phyloP scores from a whole-genome alignment of 257 asterid species.

The Nicotiana otophora region DNA sequence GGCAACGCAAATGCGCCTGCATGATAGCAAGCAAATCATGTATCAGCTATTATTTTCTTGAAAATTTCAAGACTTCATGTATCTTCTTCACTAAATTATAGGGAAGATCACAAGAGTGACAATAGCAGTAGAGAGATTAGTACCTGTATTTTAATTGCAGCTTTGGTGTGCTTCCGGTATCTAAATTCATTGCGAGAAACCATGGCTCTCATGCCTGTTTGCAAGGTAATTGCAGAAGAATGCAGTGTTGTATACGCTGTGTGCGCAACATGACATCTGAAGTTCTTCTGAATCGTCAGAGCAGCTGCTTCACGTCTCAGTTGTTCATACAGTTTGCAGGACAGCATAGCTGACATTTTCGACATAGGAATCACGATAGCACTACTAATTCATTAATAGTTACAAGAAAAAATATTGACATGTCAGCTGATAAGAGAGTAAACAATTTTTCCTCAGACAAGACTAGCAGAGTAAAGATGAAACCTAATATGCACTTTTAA shows the following conservation, averaged over 20 bases:
- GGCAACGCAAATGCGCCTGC: conserved; percentile 79
- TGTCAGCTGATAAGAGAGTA: neutral
- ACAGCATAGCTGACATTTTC: conserved; percentile 54
- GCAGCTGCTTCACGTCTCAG: conserved; percentile 87
- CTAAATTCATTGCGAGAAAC: conserved; percentile 79
- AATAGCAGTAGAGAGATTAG: conserved; percentile 12
- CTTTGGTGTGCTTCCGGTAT: conserved; percentile 84
- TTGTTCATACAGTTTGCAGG: conserved; percentile 85
- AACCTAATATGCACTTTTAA: neutral
- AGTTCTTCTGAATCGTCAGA: conserved; percentile 88
- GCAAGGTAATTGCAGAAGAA: conserved; percentile 58
- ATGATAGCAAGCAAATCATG: conserved; percentile 20
- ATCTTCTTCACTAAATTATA: neutral
- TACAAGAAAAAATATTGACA: neutral
- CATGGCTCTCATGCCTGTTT: conserved; percentile 96
- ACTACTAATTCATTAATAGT: neutral
- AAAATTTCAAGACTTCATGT: neutral
- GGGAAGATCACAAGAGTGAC: neutral
- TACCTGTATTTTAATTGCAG: conserved; percentile 89
- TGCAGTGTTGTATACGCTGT: conserved; percentile 55
- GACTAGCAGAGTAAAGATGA: neutral
- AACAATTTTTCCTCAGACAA: neutral
- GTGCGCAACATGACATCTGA: conserved; percentile 58
- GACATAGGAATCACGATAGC: neutral
- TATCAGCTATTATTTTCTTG: neutral